A percentile compares a stretch with the other conserved stretches of the same genome.
phyloP scores from a whole-genome alignment of 2,329 filamentous ascomycete genomes.

The Dothideomycetes sp. region DNA sequence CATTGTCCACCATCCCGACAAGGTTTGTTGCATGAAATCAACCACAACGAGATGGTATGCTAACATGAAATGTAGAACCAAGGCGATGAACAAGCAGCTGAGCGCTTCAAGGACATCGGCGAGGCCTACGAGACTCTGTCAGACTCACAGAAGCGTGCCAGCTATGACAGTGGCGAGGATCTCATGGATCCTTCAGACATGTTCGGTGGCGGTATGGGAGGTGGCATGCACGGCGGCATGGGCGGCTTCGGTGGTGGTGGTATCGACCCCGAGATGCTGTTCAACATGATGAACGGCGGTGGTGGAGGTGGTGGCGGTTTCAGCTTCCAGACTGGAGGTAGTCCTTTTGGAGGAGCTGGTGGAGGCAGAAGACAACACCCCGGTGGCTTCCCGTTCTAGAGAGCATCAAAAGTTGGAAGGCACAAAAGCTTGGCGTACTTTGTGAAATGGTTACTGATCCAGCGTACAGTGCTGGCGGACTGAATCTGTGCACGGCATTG shows the following conservation, averaged over 20 bases:
- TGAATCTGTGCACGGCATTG: not conserved
- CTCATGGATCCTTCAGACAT: constrained; percentile 73
- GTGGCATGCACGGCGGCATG: constrained; percentile 31
- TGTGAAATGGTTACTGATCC: too few relatives aligned
- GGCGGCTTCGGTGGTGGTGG: constrained; percentile 30
- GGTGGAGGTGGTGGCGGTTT: constrained; percentile 29
- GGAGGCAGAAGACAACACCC: not conserved
- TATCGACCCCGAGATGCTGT: constrained; percentile 68
- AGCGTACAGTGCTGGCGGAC: too few relatives aligned
- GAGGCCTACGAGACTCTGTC: constrained; percentile 95
- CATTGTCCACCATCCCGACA: constrained; percentile 91
- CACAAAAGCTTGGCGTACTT: not conserved
- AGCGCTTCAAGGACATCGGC: constrained; percentile 93
- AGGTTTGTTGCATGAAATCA: constrained; percentile 27
- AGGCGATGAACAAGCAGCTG: constrained; percentile 70
- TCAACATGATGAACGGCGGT: constrained; percentile 68
- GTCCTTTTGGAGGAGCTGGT: not conserved
- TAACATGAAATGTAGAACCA: constrained; percentile 48
- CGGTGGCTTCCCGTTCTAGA: not conserved
- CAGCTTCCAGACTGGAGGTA: not conserved
- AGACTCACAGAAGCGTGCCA: constrained; percentile 83
- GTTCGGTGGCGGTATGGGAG: constrained; percentile 54
- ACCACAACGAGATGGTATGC: not conserved
- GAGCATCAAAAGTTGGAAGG: not conserved
- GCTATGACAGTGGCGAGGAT: constrained; percentile 89